These are phyloP conservation scores for Suhomyces pyralidae DNA, from an alignment of 805 yeast species.

Conservation along the genomic window DNA sequence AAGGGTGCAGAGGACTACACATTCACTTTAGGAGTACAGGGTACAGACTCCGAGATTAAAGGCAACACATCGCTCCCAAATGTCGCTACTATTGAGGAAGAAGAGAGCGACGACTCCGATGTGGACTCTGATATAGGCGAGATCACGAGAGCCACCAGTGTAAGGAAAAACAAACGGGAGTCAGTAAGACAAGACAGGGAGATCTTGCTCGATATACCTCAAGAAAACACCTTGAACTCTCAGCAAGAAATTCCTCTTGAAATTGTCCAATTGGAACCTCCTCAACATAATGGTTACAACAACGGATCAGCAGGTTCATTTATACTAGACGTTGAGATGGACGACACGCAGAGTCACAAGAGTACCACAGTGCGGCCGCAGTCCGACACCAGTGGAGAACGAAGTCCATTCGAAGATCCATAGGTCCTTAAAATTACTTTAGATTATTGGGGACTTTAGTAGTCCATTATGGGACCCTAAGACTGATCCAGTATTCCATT, in stretches of 20 bases:
- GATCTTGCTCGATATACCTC: conserved; percentile 11
- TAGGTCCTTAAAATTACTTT: no score
- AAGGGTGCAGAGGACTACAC: background rate
- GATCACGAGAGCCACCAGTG: conserved; percentile 40
- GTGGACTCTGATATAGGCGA: conserved; percentile 48
- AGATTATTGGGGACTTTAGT: no score
- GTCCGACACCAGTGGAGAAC: conserved; percentile 14
- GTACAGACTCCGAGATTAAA: background rate
- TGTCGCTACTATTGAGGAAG: background rate
- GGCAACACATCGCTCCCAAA: background rate
- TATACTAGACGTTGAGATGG: conserved; percentile 32
- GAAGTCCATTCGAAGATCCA: conserved; percentile 34
- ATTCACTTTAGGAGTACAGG: background rate
- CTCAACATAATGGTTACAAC: background rate
- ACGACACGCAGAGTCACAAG: conserved; percentile 6
- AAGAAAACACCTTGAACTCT: conserved; percentile 1
- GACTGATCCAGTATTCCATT: no score
- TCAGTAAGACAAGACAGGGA: conserved; percentile 11
- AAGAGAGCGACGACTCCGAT: conserved; percentile 25
- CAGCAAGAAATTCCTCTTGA: conserved; percentile 6
- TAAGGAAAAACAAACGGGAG: conserved; percentile 13
- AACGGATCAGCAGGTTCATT: conserved; percentile 20
- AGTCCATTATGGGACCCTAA: background rate
- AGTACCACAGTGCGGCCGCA: conserved; percentile 4
- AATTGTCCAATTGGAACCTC: conserved; percentile 3